phyloP scores from a whole-genome alignment of 1,284 basidiomycete genomes.

The Trametes sp. region DNA sequence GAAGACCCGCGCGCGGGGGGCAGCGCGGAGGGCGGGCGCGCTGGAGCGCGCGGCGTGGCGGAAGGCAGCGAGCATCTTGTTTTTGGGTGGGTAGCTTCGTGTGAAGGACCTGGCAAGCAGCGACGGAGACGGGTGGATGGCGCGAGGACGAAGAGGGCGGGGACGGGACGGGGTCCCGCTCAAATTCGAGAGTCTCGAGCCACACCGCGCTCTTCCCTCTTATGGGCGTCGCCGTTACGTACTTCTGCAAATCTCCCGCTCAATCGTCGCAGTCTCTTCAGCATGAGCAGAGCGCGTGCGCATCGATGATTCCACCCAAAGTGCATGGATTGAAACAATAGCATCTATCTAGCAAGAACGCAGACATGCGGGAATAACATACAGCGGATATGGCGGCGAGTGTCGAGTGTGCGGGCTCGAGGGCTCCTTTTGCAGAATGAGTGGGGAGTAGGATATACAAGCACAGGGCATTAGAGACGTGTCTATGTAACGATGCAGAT shows the following conservation, averaged over 20 bases:
- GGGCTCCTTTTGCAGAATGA: slow-evolving; percentile 36
- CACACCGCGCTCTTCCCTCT: slow-evolving; percentile 25
- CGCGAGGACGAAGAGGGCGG: slow-evolving; percentile 8
- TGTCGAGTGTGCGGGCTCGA: slow-evolving; percentile 36
- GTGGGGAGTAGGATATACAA: slow-evolving; percentile 39
- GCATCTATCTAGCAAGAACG: slow-evolving; percentile 25
- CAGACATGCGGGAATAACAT: slow-evolving; percentile 31
- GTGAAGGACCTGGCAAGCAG: not conserved
- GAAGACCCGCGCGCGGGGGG: slow-evolving; percentile 26
- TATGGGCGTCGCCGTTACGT: slow-evolving; percentile 31
- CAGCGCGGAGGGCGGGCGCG: slow-evolving; percentile 33
- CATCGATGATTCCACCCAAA: slow-evolving; percentile 8
- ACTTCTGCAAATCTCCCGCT: not conserved
- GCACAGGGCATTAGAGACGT: slow-evolving; percentile 35
- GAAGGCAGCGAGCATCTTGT: slow-evolving; percentile 38
- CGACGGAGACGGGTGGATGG: slow-evolving; percentile 5
- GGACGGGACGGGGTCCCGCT: slow-evolving; percentile 21
- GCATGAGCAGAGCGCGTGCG: not conserved
- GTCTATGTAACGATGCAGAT: slow-evolving; percentile 30
- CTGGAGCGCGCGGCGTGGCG: slow-evolving; percentile 42
- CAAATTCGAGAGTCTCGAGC: slow-evolving; percentile 24
- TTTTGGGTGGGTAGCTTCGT: not conserved
- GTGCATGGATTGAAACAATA: slow-evolving; percentile 15
- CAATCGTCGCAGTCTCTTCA: not conserved
- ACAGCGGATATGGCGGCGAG: slow-evolving; percentile 24